Percentiles rank a stretch among this genome's conserved stretches.
Evolutionary conservation across 768 basidiomycete species (phyloP).

Genomic region (Vishniacozyma victoriae): DNA sequence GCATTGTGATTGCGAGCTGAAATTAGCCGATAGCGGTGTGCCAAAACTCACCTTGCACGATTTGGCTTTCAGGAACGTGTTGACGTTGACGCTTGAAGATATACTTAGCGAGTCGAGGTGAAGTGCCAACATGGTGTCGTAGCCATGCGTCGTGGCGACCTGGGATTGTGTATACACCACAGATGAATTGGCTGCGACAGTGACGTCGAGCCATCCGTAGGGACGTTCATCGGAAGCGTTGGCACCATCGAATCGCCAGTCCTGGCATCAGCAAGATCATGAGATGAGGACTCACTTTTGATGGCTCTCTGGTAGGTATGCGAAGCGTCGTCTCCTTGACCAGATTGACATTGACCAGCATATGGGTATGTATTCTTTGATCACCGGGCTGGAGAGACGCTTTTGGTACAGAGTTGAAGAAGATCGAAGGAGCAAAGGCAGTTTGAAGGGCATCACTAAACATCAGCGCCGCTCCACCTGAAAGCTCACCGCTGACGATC

Average conservation of each 20-base stretch:
- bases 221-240: constrained; percentile 38
- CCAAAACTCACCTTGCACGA: constrained; percentile 62
- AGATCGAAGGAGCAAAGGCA: constrained; percentile 75
- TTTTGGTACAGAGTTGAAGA: constrained; percentile 59
- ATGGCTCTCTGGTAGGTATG: constrained; percentile 85
- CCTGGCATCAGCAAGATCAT: constrained; percentile 49
- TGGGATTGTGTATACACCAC: constrained; percentile 80
- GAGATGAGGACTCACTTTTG: constrained; percentile 57
- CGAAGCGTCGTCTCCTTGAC: constrained; percentile 68
- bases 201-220: constrained; percentile 61
- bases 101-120: constrained; percentile 73
- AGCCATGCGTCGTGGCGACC: constrained; percentile 66
- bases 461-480: neutral
- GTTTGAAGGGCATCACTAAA: constrained; percentile 69
- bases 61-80: constrained; percentile 67
- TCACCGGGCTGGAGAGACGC: constrained; percentile 63
- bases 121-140: constrained; percentile 70
- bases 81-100: constrained; percentile 82
- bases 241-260: constrained; percentile 85
- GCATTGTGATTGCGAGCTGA: constrained; percentile 51
- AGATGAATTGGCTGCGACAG: constrained; percentile 72
- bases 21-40: neutral
- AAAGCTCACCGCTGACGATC: constrained; percentile 73
- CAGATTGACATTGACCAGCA: constrained; percentile 77
- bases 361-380: constrained; percentile 69